Evolutionary conservation across 148 eudicot species (phyloP).

Genomic region (Rhododendron ferrugineum): DNA sequence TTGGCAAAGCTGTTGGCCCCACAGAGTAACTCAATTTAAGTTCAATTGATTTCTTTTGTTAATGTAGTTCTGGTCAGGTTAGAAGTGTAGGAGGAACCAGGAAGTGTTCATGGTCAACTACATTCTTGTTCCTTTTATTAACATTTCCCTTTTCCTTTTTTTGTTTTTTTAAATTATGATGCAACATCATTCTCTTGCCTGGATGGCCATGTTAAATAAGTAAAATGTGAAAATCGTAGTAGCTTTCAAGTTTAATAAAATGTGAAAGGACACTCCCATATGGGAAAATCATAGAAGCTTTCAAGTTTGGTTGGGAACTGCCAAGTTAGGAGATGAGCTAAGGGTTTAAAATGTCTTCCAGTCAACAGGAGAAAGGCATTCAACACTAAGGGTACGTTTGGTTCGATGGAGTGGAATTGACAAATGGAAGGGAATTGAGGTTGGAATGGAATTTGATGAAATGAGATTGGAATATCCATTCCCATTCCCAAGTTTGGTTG

Average conservation of each 20-base stretch:
- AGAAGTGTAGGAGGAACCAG: neutral
- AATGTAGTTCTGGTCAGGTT: neutral
- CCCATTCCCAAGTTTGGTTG: no score
- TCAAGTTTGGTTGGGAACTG: neutral
- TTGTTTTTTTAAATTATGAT: neutral
- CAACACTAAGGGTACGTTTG: neutral
- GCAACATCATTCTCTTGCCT: neutral
- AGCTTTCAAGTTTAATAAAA: no score
- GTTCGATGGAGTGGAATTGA: no score
- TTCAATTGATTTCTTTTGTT: neutral
- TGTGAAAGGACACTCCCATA: neutral
- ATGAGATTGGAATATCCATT: no score
- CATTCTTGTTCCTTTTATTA: neutral
- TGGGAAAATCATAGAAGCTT: neutral
- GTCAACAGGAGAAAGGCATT: neutral
- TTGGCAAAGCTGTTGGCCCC: neutral
- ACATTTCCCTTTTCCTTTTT: neutral
- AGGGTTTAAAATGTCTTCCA: neutral
- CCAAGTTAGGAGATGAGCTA: neutral
- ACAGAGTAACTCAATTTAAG: neutral
- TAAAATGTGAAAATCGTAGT: no score
- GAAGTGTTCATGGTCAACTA: neutral
- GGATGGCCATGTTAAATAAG: neutral
- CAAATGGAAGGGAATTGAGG: no score
- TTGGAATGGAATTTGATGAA: no score